phyloP scores from a whole-genome alignment of 2,329 filamentous ascomycete species.

The Penicillium sp. region DNA sequence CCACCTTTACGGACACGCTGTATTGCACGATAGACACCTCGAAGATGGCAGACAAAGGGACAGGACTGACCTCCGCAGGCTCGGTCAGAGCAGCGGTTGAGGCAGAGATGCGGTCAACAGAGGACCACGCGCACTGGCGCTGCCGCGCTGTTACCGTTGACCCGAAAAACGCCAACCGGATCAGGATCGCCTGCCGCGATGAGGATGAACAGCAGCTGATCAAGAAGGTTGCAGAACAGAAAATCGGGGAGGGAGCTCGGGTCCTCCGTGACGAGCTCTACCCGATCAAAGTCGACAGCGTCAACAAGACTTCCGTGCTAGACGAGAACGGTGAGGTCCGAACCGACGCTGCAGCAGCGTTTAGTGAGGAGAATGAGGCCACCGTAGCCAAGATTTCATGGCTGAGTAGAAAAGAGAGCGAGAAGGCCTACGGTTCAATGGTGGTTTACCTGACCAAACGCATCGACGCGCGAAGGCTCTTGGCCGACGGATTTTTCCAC shows the following conservation, averaged over 20 bases:
- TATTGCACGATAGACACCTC: slow-evolving; percentile 18
- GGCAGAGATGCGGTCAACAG: slow-evolving; percentile 16
- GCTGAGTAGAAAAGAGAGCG: slow-evolving; percentile 25
- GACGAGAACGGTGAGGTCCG: slow-evolving; percentile 18
- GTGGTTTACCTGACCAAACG: slow-evolving; percentile 26
- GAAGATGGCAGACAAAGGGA: slow-evolving; percentile 15
- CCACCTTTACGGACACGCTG: slow-evolving; percentile 18
- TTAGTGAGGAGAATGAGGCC: slow-evolving; percentile 22
- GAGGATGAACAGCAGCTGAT: slow-evolving; percentile 12
- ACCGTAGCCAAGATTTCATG: slow-evolving; percentile 24
- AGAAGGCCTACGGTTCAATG: slow-evolving; percentile 21
- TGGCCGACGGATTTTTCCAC: slow-evolving; percentile 23
- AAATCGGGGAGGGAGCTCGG: slow-evolving; percentile 13
- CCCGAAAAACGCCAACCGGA: slow-evolving; percentile 15
- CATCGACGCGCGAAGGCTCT: slow-evolving; percentile 21
- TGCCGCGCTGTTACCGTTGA: slow-evolving; percentile 16
- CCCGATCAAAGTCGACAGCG: slow-evolving; percentile 21
- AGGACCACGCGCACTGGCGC: slow-evolving; percentile 11
- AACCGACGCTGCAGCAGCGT: slow-evolving; percentile 60
- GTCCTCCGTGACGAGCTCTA: slow-evolving; percentile 21
- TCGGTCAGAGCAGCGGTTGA: slow-evolving; percentile 12
- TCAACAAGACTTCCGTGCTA: slow-evolving; percentile 16
- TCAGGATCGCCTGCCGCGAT: slow-evolving; percentile 17
- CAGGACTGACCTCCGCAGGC: slow-evolving; percentile 11
- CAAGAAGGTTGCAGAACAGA: slow-evolving; percentile 14